phyloP scores from a whole-genome alignment of 2,329 filamentous ascomycete genomes.

The Trichocomaceae sp. region DNA sequence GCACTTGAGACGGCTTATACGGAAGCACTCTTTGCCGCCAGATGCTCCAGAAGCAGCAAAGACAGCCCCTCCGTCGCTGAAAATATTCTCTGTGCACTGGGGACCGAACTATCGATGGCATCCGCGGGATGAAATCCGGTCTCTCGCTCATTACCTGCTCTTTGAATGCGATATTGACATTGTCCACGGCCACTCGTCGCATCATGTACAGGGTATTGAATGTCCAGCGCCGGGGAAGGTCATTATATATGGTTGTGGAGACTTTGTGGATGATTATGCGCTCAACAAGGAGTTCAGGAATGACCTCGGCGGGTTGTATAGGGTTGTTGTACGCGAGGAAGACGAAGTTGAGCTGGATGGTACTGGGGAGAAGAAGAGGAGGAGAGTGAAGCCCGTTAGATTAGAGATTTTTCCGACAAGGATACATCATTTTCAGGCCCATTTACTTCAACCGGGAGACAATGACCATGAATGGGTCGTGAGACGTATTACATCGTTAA shows the following conservation, averaged over 20 bases:
- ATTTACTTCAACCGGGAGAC: constrained; percentile 24
- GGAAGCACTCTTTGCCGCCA: neutral
- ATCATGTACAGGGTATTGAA: constrained; percentile 39
- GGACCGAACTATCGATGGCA: constrained; percentile 37
- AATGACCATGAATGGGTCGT: constrained; percentile 28
- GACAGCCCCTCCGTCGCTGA: constrained; percentile 20
- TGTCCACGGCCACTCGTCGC: constrained; percentile 37
- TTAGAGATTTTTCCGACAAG: constrained; percentile 34
- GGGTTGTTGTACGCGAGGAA: constrained; percentile 24
- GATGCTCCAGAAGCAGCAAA: neutral
- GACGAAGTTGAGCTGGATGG: too few species aligned
- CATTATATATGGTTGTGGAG: constrained; percentile 38
- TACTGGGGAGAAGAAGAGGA: neutral
- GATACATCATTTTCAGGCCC: constrained; percentile 28
- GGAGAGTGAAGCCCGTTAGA: constrained; percentile 18
- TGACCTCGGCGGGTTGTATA: constrained; percentile 37
- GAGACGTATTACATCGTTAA: constrained; percentile 23
- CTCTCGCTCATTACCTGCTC: constrained; percentile 34
- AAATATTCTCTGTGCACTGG: constrained; percentile 38
- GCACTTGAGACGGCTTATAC: constrained; percentile 18
- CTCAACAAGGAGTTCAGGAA: constrained; percentile 30
- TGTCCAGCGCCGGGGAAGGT: constrained; percentile 26
- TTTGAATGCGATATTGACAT: constrained; percentile 39
- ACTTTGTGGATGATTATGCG: constrained; percentile 40
- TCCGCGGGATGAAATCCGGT: constrained; percentile 25